phyloP scores from a whole-genome alignment of 2,329 filamentous ascomycete species.

The Sporothrix inflata region DNA sequence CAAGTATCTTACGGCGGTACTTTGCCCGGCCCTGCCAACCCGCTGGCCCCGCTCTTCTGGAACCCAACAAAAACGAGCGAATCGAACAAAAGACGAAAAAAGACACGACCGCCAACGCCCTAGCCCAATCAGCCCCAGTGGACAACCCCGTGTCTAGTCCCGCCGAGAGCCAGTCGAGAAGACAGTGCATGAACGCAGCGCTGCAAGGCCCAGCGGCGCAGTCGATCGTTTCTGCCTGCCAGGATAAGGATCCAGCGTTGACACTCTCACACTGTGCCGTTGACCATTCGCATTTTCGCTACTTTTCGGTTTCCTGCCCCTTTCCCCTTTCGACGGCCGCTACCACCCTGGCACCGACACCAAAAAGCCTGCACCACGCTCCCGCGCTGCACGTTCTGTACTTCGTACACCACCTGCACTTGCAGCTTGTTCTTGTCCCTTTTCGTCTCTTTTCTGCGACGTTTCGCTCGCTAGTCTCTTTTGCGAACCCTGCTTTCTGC shows the following conservation, averaged over 20 bases:
- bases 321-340: slow-evolving; percentile 4
- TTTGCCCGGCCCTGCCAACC: neutral
- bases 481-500: neutral
- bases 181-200: slow-evolving; percentile 14
- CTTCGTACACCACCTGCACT: neutral
- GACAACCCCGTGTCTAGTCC: neutral
- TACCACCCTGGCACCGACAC: slow-evolving; percentile 17
- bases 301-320: neutral
- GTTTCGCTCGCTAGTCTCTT: neutral
- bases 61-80: slow-evolving; percentile 12
- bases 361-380: neutral
- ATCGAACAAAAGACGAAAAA: neutral
- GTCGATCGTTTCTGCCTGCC: no score
- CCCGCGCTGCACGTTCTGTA: neutral
- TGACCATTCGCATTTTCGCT: neutral
- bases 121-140: slow-evolving; percentile 16
- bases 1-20: no score
- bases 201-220: slow-evolving; percentile 7
- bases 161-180: neutral
- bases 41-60: slow-evolving; percentile 27
- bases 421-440: neutral
- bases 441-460: neutral
- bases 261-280: neutral
- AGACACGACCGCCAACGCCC: neutral
- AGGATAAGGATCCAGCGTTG: neutral